phyloP scores from a whole-genome alignment of 2,329 filamentous ascomycete species.

The Monosporascus sp. region DNA sequence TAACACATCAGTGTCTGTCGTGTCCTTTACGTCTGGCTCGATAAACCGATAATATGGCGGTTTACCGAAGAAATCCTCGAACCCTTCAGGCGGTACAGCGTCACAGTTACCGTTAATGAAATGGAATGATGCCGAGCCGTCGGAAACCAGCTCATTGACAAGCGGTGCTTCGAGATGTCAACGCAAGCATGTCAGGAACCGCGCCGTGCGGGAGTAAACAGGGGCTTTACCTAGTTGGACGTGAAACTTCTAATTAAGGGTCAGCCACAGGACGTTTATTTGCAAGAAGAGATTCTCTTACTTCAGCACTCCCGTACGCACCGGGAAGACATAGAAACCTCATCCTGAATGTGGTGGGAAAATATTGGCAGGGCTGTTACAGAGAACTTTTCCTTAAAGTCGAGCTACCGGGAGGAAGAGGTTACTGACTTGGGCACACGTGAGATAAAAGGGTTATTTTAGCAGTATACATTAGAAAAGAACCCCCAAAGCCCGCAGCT shows the following conservation, averaged over 20 bases:
- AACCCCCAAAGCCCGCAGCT: neutral
- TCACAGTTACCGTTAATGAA: constrained; percentile 48
- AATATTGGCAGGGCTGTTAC: neutral
- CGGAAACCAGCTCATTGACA: constrained; percentile 41
- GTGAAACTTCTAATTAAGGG: constrained; percentile 44
- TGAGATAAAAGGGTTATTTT: neutral
- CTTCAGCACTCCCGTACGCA: constrained; percentile 50
- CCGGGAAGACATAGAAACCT: constrained; percentile 54
- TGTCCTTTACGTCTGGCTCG: constrained; percentile 40
- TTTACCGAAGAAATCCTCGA: constrained; percentile 52
- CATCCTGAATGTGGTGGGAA: constrained; percentile 34
- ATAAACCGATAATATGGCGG: constrained; percentile 54
- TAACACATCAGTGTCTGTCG: constrained; percentile 40
- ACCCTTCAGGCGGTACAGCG: constrained; percentile 46
- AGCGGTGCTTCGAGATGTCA: constrained; percentile 36
- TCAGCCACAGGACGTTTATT: constrained; percentile 6
- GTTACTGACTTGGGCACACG: neutral
- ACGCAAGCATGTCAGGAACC: constrained; percentile 5
- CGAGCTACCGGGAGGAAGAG: neutral
- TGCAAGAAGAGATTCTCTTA: constrained; percentile 4
- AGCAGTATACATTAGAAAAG: neutral
- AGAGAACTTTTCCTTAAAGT: neutral
- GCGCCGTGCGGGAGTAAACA: neutral
- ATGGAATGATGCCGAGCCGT: constrained; percentile 42
- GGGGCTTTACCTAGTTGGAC: constrained; percentile 42